Base-by-base conservation (phyloP, 106 monocot genomes). In the Triglochin maritima region DNA sequence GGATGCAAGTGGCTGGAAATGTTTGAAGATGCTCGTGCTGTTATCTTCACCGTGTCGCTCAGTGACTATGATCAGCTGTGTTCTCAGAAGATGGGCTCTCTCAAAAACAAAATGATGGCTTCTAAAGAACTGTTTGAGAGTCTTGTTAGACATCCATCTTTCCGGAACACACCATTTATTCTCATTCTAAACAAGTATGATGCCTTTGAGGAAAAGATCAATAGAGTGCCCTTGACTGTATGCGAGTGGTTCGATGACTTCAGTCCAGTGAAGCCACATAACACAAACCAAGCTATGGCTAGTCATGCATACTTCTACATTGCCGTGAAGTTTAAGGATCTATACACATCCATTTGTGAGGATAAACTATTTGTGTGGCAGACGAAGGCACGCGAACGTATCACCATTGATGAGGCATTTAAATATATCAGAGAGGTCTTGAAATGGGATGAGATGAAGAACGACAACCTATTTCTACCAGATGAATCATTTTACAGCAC, bases 211-310 rank as follows among this genome's bases (percentile, higher is more conserved):
- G 76, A 77, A 45, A 81, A 81, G 67, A 76, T 81, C 64, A 72
- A 68, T 44, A 72, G 47, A 47, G 72, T 72, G 1, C 81, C 81
- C 47, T 59, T 81, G n/a, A 72, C 81, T 13, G 72, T 72, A 11
- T 81, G 81, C 44, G 68, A 81, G 56, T 81, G 81, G 81, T 81
- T 81, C 45, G 16, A 57, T 1, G 81, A 81, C 51, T 81, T 81
- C 63, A 68, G 68, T 46, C 81, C 81, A 2, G 76, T 81, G 62
- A 77, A 64, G 63, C 63, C 76, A 9, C 81, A 76, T 46, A 60
- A 53, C 66, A 76, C 50, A 4, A 76, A 72, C 76, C 81, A 81
- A 15, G 72, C 81, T 4, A 58, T 81, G 49, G 81, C 76, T 48
- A 72, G 16, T 41, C 66, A 72, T 48, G 81, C 81, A 29, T 81